Evolutionary conservation across 257 asterid genomes (phyloP), one percentile per base, ranked within the genome.

Genomic region (Solanum tarijense): DNA sequence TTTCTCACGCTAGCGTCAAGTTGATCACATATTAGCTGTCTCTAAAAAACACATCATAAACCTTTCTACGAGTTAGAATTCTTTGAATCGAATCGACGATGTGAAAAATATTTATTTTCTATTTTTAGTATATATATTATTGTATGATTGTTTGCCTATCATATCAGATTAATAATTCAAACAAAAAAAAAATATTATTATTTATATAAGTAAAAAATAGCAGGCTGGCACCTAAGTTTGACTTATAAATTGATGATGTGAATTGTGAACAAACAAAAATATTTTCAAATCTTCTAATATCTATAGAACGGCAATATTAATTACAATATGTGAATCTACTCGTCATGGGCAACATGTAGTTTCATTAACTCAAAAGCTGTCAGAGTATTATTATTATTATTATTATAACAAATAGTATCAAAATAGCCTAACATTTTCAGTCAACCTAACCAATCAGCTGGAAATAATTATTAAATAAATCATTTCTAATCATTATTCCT

Each of bases 291-390:
- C 60, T 78, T 39, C 25, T 65, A 68, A 31, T 20, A 41, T 29
- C 10, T 27, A 81, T 46, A 9, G 85, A 29, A 79, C 38, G 38
- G 85, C 66, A 43, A 27, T 6, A 46, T 46, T 81, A 2, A 79
- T 79, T 27, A 31, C 23, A 3, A 16, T 32, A 32, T 32, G 65
- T 14, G 27, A 29, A 29, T 81, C 85, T 27, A 5, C 85, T 46
- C 10, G 4, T 43, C 68, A 81, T 81, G 85, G 85, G 41, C 29
- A 27, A 18, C 85, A 46, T 29, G 85, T 29, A 46, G 85, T 81
- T 81, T 81, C 41, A 46, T 81, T 81, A 81, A 81, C 68, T 81
- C 27, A 81, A 81, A 81, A 81, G 29, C 68, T 46, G 68, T 29
- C 85, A 46, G 68, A 46, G 27, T 41, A 12, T 23, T 43, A 46